Evolutionary conservation across 2,329 filamentous ascomycete species (phyloP), one percentile per base, ranked within the genome.

Genomic region (Annulohypoxylon truncatum): DNA sequence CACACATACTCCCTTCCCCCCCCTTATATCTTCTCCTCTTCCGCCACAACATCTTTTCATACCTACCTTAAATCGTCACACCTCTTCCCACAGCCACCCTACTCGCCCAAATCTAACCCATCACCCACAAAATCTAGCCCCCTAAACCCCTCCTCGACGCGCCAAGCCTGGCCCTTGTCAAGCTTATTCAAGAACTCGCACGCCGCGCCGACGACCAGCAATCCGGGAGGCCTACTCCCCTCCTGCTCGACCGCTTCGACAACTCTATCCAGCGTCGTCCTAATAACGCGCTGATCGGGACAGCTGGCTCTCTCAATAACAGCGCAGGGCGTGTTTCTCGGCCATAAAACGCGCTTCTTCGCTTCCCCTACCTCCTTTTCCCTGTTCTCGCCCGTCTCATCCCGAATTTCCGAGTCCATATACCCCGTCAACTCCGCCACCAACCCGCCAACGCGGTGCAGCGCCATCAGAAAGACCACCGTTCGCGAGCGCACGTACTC

Each of bases 281-380:
- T 85, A 26, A 99, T 94, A 13, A 99, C 92, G 51, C 95, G 85
- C 81, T 99, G 96, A 76, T 99, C 96, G 0, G 93, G 92, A 76
- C 96, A 99, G 66, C 92, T 97, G 4, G 96, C 96, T 33, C 96
- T 87, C 80, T 99, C 96, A 59, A 99, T 87, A 9, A 99, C 94
- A 0, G 95, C 94, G 74, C 95, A 97, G 0, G 95, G 94, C 0
- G 94, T 96, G n/a, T 82, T 79, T 31, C 79, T 79, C 0, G 95
- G 95, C 90, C 93, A 97, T 1, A 89, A 74, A 1, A 66, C 70
- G 29, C 74, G 67, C 12, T 8, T 15, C 18, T 0, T 4, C 9
- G 51, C 29, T 33, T 54, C 47, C 38, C 40, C 29, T 33, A 51
- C 47, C 38, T 20, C 40, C 18, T 44, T 22, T 22, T 12, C 38